phyloP scores from a whole-genome alignment of 305 asterid genomes.

The Andrographis paniculata region DNA sequence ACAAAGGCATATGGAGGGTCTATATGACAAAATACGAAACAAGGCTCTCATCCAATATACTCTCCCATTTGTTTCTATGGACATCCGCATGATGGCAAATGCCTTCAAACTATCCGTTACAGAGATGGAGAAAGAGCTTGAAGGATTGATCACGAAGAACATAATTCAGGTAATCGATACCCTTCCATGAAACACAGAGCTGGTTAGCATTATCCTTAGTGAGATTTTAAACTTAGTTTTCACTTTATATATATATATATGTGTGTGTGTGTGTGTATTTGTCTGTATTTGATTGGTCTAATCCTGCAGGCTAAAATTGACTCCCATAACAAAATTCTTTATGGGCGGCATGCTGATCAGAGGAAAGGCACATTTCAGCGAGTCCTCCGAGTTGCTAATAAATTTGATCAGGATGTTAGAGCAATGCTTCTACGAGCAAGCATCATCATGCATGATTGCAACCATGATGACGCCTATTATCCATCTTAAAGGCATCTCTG shows the following conservation, averaged over 20 bases:
- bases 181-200: too few relatives aligned
- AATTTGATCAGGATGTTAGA: conserved; percentile 68
- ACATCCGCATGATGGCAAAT: conserved; percentile 83
- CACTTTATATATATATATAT: too few relatives aligned
- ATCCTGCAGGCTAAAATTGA: neutral
- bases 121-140: conserved; percentile 88
- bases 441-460: conserved; percentile 67
- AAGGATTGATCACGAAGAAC: conserved; percentile 70
- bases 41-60: conserved; percentile 97
- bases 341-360: conserved; percentile 94
- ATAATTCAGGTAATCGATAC: conserved; percentile 65
- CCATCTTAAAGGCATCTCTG: conserved; percentile 39
- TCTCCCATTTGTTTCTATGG: conserved; percentile 85
- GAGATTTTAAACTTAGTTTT: too few relatives aligned
- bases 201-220: too few relatives aligned
- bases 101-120: conserved; percentile 74
- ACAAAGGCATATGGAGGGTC: conserved; percentile 83
- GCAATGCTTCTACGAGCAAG: conserved; percentile 87
- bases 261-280: too few relatives aligned
- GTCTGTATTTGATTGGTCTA: too few relatives aligned
- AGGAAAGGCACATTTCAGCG: conserved; percentile 90
- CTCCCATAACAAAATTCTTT: conserved; percentile 16
- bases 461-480: too few relatives aligned
- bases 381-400: conserved; percentile 69
- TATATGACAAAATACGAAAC: conserved; percentile 83